Evolutionary conservation across 352 stramenopile species (phyloP).

Genomic region (Phytophthora ramorum): DNA sequence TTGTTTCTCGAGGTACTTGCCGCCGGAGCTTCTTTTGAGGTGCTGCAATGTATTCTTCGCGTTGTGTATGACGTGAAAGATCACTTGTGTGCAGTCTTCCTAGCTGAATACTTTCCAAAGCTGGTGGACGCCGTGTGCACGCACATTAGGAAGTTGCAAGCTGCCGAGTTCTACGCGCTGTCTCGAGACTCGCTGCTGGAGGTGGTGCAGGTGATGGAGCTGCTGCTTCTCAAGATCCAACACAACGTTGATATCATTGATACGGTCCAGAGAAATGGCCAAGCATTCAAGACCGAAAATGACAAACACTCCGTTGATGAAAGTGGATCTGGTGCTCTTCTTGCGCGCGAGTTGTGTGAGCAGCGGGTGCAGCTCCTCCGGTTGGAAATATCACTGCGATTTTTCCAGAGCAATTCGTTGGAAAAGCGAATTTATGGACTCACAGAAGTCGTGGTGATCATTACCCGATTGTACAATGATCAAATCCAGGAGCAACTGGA

Average conservation of each 20-base stretch:
- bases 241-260: slow-evolving; percentile 23
- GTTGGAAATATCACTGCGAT: slow-evolving; percentile 60
- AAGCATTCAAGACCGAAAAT: background rate
- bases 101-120: slow-evolving; percentile 44
- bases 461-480: slow-evolving; percentile 53
- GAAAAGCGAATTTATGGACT: slow-evolving; percentile 81
- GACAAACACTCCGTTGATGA: background rate
- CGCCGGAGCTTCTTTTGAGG: slow-evolving; percentile 48
- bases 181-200: slow-evolving; percentile 63
- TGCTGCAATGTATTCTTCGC: slow-evolving; percentile 58
- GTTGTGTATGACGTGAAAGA: slow-evolving; percentile 72
- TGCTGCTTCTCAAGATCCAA: slow-evolving; percentile 49
- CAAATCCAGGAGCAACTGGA: slow-evolving; percentile 42
- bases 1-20: slow-evolving; percentile 51
- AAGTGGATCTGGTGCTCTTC: background rate
- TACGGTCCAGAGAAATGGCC: slow-evolving; percentile 1
- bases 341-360: slow-evolving; percentile 18
- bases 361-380: slow-evolving; percentile 51
- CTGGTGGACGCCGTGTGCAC: slow-evolving; percentile 37
- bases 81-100: slow-evolving; percentile 48
- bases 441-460: slow-evolving; percentile 61
- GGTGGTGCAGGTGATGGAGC: slow-evolving; percentile 64
- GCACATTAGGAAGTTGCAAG: slow-evolving; percentile 35
- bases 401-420: slow-evolving; percentile 60
- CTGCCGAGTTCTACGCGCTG: slow-evolving; percentile 42